These are phyloP conservation scores for Parsonsia alboflavescens DNA, from an alignment of 257 asterid genomes.

Conservation along the genomic window DNA sequence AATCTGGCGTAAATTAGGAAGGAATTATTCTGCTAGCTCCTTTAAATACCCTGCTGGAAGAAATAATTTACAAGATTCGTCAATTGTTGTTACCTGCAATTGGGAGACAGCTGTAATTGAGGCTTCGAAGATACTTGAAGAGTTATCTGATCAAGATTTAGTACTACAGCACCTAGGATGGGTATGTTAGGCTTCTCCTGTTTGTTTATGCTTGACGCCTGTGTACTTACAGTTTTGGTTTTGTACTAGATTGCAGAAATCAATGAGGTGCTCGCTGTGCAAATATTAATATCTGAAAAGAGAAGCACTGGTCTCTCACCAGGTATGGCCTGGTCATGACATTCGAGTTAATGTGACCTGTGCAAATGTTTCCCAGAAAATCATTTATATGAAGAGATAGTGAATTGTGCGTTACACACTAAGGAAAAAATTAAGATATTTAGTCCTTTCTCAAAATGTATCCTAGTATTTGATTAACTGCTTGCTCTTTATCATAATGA, in stretches of 20 bases:
- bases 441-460: background rate
- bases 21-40: slow-evolving; percentile 51
- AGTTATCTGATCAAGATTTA: slow-evolving; percentile 79
- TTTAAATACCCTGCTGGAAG: slow-evolving; percentile 35
- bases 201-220: background rate
- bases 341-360: background rate
- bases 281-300: slow-evolving; percentile 72
- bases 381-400: background rate
- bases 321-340: slow-evolving; percentile 38
- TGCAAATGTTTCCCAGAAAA: background rate
- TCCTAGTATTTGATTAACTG: background rate
- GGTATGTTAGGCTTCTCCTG: slow-evolving; percentile 43
- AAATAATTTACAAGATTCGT: slow-evolving; percentile 39
- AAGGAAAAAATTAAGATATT: slow-evolving; percentile 1
- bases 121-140: slow-evolving; percentile 84
- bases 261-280: slow-evolving; percentile 76
- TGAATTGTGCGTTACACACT: background rate
- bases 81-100: slow-evolving; percentile 29
- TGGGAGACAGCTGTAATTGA: slow-evolving; percentile 65
- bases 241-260: slow-evolving; percentile 79
- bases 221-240: slow-evolving; percentile 15
- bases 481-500: background rate
- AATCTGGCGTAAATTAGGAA: slow-evolving; percentile 83
- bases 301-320: slow-evolving; percentile 63
- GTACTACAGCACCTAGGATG: slow-evolving; percentile 94